Evolutionary conservation across 202 grass and related monocot species (phyloP), one percentile per base, ranked within the genome.

Genomic region (Thinopyrum obtusiflorum): DNA sequence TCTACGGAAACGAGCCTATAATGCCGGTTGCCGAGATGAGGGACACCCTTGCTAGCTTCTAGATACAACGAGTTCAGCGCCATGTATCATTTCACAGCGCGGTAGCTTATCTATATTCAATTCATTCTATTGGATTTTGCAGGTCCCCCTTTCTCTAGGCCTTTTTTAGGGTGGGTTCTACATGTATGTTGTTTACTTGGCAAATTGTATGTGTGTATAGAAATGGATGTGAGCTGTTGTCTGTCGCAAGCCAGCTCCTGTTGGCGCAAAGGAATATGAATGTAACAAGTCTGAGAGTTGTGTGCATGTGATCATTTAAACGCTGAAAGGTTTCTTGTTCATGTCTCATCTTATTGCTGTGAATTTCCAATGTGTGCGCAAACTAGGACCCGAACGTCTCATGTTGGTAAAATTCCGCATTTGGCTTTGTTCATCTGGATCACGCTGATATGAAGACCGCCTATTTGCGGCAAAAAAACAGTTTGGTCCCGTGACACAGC

Each of bases 1-100:
- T 99, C 72, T 99, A 99, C 5, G 86, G 65, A 28, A 99, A 97
- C 24, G 93, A 99, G 78, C 83, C 60, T 47, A 90, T 99, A 44
- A 94, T 85, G 68, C 83, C 97, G 2, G 93, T 97, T 62, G 86
- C 78, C 4, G 92, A 97, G 21, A 91, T 99, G 97, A 89, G 83
- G 76, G 92, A 88, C 0, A 28, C 87, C 35, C 83, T 99, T 2
- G 84, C 93, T 82, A 83, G 81, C 42, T 80, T 92, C 37, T 99
- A 97, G 85, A 89, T 73, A 44, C 35, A 39, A 42, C 29, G 21
- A 10, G 76, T 89, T 69, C 17, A 88, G 51, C 57, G 11, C 61
- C 53, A 77, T 97, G 82, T 88, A 88, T 83, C 61, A 86, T 78
- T 93, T 85, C 37, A 83, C 66, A 82, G 67, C 61, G 81, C 69